phyloP scores from a whole-genome alignment of 805 yeast species.

The Sungouiozyma intestinalis region DNA sequence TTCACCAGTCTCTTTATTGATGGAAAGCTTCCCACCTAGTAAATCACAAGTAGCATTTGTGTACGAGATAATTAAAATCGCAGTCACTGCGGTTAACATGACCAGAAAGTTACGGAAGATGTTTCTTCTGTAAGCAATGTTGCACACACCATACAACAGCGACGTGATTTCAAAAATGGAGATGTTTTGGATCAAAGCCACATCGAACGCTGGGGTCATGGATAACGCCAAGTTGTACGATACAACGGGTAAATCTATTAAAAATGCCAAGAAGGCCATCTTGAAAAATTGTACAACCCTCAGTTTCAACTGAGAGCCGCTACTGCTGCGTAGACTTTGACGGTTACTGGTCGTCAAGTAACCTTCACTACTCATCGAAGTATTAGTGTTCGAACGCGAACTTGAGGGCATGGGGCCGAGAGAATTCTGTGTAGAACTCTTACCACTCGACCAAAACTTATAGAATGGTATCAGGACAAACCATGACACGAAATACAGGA shows the following conservation, averaged over 20 bases:
- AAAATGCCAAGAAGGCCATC: constrained; percentile 12
- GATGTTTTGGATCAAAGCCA: constrained; percentile 24
- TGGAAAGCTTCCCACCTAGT: constrained; percentile 25
- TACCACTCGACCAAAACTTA: constrained; percentile 6
- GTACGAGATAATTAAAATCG: constrained; percentile 24
- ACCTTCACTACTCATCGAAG: too few species aligned
- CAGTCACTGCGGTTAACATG: constrained; percentile 22
- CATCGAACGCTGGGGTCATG: constrained; percentile 25
- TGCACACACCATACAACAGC: constrained; percentile 24
- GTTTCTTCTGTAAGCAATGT: constrained; percentile 17
- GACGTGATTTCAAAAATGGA: constrained; percentile 27
- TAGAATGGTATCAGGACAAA: constrained; percentile 16
- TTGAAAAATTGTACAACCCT: constrained; percentile 7
- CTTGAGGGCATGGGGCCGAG: not conserved
- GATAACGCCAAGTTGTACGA: constrained; percentile 19
- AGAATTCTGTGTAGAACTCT: not conserved
- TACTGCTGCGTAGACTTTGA: too few species aligned
- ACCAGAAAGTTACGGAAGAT: constrained; percentile 20
- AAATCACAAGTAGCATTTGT: constrained; percentile 27
- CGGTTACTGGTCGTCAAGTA: too few species aligned
- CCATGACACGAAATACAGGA: constrained; percentile 21
- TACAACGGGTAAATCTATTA: constrained; percentile 12
- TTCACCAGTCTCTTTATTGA: constrained; percentile 27
- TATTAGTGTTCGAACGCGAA: not conserved
- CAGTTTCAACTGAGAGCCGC: not conserved